A percentile compares a stretch with the other conserved stretches of the same genome.
phyloP scores from a whole-genome alignment of 1,284 basidiomycete genomes.

The Neotropicomus parvogracilis region DNA sequence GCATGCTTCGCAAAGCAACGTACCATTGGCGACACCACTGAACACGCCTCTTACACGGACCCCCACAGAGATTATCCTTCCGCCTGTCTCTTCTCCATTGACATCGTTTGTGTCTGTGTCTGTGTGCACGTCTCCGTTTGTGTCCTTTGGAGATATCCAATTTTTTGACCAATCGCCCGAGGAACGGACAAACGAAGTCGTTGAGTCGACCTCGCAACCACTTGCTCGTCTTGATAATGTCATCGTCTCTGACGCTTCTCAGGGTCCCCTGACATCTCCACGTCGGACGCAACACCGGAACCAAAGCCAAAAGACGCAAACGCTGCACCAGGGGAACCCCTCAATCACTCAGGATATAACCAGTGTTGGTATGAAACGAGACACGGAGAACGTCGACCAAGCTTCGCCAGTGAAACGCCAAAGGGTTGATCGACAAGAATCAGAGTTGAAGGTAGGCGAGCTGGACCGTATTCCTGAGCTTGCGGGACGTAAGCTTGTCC shows the following conservation, averaged over 20 bases:
- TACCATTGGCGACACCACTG: neutral
- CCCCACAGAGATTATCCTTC: conserved; percentile 5
- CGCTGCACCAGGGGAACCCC: neutral
- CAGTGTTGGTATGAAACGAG: neutral
- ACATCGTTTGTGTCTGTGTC: conserved; percentile 3
- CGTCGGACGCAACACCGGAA: neutral
- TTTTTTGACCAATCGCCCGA: neutral
- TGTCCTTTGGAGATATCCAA: conserved; percentile 5
- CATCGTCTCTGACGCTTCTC: neutral
- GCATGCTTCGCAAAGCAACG: neutral
- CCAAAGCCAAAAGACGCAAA: conserved; percentile 1
- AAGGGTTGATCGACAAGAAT: conserved; percentile 12
- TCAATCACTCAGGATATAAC: neutral
- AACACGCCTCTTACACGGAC: neutral
- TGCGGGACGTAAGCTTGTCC: neutral
- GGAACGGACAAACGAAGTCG: neutral
- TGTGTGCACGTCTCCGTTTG: conserved; percentile 15
- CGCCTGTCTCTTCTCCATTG: neutral
- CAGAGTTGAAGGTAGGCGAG: neutral
- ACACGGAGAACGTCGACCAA: conserved; percentile 9
- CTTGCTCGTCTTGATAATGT: conserved; percentile 20
- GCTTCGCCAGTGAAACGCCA: conserved; percentile 13
- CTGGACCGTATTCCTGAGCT: neutral
- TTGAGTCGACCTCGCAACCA: conserved; percentile 4
- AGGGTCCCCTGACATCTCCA: neutral